Evolutionary conservation across 1,284 basidiomycete genomes (phyloP).

Genomic region (Exobasidium cylindrosporum): DNA sequence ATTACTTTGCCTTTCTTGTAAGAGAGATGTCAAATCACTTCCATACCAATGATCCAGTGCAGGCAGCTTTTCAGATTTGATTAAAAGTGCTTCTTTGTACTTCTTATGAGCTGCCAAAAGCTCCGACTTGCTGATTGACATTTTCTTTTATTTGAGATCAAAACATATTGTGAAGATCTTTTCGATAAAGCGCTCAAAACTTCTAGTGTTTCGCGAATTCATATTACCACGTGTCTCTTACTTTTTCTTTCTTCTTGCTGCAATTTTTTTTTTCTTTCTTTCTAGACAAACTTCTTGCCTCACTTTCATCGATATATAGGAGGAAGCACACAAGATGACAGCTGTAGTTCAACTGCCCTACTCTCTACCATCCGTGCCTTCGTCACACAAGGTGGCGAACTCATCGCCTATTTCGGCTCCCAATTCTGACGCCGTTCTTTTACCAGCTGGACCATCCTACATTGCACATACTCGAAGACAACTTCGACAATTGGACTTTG

Average conservation of each 20-base stretch:
- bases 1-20: neutral
- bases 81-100: neutral
- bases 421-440: constrained; percentile 25
- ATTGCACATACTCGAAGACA: constrained; percentile 46
- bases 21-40: neutral
- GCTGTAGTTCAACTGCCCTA: constrained; percentile 44
- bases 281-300: neutral
- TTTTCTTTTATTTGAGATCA: neutral
- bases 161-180: no score
- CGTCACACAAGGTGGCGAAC: constrained; percentile 39
- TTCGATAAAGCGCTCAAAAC: no score
- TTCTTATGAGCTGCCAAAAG: neutral
- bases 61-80: neutral
- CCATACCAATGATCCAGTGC: neutral
- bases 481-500: constrained; percentile 46
- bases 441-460: constrained; percentile 49
- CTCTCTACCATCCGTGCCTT: constrained; percentile 43
- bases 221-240: neutral
- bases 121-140: neutral
- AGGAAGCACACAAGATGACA: constrained; percentile 30
- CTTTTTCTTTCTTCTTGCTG: neutral
- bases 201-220: no score
- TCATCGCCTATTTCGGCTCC: constrained; percentile 38
- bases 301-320: neutral
- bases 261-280: neutral